Evolutionary conservation across 495 filamentous ascomycete species (phyloP).

Genomic region (Penicillium goetzii): DNA sequence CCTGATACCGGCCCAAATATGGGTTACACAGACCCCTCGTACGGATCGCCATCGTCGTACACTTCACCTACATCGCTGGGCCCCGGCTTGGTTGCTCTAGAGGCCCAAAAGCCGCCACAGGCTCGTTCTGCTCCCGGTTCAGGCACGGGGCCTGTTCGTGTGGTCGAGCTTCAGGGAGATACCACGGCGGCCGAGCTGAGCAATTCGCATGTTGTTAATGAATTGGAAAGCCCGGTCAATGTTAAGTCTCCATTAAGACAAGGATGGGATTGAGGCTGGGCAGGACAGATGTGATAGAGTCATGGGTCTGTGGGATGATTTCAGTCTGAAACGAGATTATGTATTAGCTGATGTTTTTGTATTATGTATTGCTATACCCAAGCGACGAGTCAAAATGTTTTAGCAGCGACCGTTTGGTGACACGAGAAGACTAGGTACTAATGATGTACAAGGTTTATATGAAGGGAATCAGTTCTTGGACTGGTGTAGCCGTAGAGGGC

Average conservation of each 20-base stretch:
- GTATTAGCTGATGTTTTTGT: background rate
- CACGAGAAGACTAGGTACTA: too few species aligned
- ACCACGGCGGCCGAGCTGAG: constrained; percentile 12
- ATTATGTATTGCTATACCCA: background rate
- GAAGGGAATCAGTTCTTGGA: background rate
- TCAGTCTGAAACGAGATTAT: background rate
- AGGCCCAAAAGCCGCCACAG: background rate
- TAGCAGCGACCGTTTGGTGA: too few species aligned
- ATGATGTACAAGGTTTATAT: too few species aligned
- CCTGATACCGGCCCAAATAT: background rate
- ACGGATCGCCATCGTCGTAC: background rate
- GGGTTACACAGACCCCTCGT: constrained; percentile 3
- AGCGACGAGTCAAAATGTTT: background rate
- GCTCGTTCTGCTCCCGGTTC: constrained; percentile 1
- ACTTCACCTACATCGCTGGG: constrained; percentile 1
- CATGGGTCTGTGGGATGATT: background rate
- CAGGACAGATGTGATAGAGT: background rate
- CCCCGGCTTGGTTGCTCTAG: background rate
- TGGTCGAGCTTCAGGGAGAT: constrained; percentile 15
- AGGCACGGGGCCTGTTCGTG: constrained; percentile 1
- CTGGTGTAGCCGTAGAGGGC: background rate
- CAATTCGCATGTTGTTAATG: constrained; percentile 5
- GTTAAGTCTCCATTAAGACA: background rate
- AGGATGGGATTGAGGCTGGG: background rate
- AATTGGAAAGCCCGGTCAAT: constrained; percentile 10